Base-by-base conservation (phyloP, 768 basidiomycete species). In the Gymnopilus junonius region DNA sequence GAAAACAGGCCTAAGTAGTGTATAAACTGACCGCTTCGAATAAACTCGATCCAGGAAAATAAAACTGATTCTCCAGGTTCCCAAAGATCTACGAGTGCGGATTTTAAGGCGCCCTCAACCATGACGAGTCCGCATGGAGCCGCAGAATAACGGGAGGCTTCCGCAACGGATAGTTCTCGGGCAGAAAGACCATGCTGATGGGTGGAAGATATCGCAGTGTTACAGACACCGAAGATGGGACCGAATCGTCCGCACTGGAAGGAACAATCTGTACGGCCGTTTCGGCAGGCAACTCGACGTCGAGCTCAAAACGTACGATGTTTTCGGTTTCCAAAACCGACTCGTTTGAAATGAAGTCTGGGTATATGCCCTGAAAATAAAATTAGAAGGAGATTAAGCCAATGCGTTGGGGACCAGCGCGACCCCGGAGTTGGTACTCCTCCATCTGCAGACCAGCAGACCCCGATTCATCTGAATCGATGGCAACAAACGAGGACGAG, bases 1-100 rank as follows among this genome's bases (percentile, higher is more conserved):
- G 66, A 11, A 42, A 42, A 68, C 39, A 20, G 54, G 15, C 77
- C 77, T 12, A 86, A 67, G 29, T 75, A 68, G 1, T 74, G 69
- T 21, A 92, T 72, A 70, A 92, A 90, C 34, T 87, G 84, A 3
- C 86, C 90, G 10, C 78, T 83, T n/a, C 85, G 84, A 57, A 93
- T 79, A 75, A 80, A 87, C 71, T 91, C 90, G 39, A 90, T 78
- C 89, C 88, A 90, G 27, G 74, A 75, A 66, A 87, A 91, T 4
- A 92, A 75, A 8, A 89, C 77, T 29, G 82, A 81, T 39, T 87
- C 82, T 31, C 86, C 87, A 12, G 78, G 70, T 40, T 80, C 77
- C 88, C 89, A 92, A 80, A 82, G 84, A 1, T 77, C 75, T n/a
- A 70, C 62, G 53, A 92, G 73, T 15, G 70, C 68, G 15, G 73